Evolutionary conservation across 768 basidiomycete genomes (phyloP), one percentile per base, ranked within the genome.

Genomic region (Mycena chlorophos): DNA sequence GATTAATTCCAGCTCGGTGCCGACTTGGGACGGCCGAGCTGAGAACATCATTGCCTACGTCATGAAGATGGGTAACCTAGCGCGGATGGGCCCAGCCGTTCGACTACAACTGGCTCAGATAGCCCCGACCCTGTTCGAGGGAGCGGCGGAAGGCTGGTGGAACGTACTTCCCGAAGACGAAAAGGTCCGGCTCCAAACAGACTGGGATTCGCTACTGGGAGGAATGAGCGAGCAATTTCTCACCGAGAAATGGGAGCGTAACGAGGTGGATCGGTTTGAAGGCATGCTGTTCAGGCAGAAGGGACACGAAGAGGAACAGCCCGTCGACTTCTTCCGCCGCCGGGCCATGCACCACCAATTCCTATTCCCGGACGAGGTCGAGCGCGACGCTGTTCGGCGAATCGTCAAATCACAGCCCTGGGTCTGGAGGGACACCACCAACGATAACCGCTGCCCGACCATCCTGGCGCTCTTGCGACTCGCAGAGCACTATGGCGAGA

Each of bases 281-380:
- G 49, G 51, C 23, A 56, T 56, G 55, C 1, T 3, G 2, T 51
- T 50, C 42, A 28, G 40, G 16, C 49, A 56, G 23, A 25, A 2
- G 14, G 54, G 54, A 2, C 49, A 45, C 22, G 40, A 45, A 14
- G 2, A 22, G 0, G 55, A 56, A 42, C 38, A 50, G 1, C 55
- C 55, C 5, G 1, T 56, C 1, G 55, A 56, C 27, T 56, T 56
- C 54, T 55, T 42, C 27, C 47, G 49, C 26, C 34, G 54, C 1
- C 48, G 54, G 19, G 30, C 43, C 26, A 4, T 40, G 20, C 27
- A 28, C 30, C 38, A 40, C 13, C 25, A 29, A 37, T 55, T 55
- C 54, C 20, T 55, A 2, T 40, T 13, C 19, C 39, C 39, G 13
- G 39, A 40, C 12, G 13, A 12, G 39, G 54, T 49, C 29, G 54